Conservation (phyloP, 2,329 filamentous ascomycete species). For the Penicillium italicum region DNA sequence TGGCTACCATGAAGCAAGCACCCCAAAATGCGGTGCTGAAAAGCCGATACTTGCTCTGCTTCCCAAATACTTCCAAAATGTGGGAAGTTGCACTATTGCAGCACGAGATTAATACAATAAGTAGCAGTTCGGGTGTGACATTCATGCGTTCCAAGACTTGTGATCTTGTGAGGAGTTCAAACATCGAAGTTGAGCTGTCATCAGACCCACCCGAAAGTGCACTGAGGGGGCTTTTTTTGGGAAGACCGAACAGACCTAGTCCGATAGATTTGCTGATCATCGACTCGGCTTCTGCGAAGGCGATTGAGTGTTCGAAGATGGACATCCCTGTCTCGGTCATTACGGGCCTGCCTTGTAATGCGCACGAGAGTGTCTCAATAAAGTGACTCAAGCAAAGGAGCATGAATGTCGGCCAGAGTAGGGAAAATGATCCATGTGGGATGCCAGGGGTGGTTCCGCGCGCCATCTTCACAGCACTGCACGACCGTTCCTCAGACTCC, state of each 20-base stretch:
- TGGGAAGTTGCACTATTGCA: slow-evolving; percentile 88
- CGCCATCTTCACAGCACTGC: slow-evolving; percentile 70
- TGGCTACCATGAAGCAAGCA: slow-evolving; percentile 80
- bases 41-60: slow-evolving; percentile 76
- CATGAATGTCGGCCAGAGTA: slow-evolving; percentile 54
- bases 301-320: slow-evolving; percentile 90
- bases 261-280: slow-evolving; percentile 77
- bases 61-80: slow-evolving; percentile 71
- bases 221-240: slow-evolving; percentile 43
- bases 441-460: slow-evolving; percentile 53
- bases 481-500: slow-evolving; percentile 70
- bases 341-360: slow-evolving; percentile 75
- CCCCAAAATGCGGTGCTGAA: slow-evolving; percentile 88
- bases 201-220: slow-evolving; percentile 42
- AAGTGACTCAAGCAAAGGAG: slow-evolving; percentile 70
- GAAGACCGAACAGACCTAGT: slow-evolving; percentile 60
- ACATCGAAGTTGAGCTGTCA: slow-evolving; percentile 29
- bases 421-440: slow-evolving; percentile 71
- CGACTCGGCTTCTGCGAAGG: slow-evolving; percentile 91
- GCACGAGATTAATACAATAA: slow-evolving; percentile 82
- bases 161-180: slow-evolving; percentile 39
- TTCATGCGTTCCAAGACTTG: slow-evolving; percentile 77
- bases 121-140: slow-evolving; percentile 79
- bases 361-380: slow-evolving; percentile 81
- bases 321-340: slow-evolving; percentile 92